Base-by-base conservation (phyloP, 2,329 filamentous ascomycete genomes). In the Arthrocladium fulminans region DNA sequence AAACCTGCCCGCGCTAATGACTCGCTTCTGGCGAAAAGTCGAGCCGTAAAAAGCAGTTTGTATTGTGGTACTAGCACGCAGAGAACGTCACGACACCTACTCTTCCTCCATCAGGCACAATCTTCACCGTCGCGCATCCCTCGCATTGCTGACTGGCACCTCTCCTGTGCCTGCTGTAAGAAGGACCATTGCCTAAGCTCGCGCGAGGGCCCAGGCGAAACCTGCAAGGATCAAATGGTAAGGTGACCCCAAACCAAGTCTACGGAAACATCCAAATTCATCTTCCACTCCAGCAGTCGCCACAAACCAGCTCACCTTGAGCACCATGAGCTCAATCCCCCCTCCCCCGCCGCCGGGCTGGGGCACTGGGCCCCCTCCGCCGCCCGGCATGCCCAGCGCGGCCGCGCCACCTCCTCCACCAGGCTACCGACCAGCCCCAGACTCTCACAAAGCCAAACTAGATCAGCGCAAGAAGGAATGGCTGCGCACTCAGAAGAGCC, bases 391-490 rank as follows among this genome's bases (percentile, higher is more conserved):
- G 61, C 73, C 85, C 46, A 37, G 20, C 23, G 41, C 48, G 7
- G 23, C 48, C 19, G 29, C 29, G 22, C 43, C 45, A 24, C 88
- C 89, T 54, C 88, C 88, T 46, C 88, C 89, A 20, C 88, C 88
- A 22, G 88, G 88, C 34, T 94, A 88, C 66, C 81, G 81, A 54
- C 88, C 88, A 37, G 79, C 83, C 20, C 77, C 81, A 57, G 84
- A 97, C 63, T 83, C 88, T 38, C 86, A 89, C 57, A 77, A 87
- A 61, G 88, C 88, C 45, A 98, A 98, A 72, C 94, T 96, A 63
- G 87, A 89, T 50, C 87, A 96, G 69, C 98, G 97, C 77, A 98
- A 97, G 77, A 94, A 88, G 66, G 89, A 96, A 82, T 98, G 94
- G 94, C 75, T 97, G 61, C 84, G 89, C 53, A 80, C 78, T 57